phyloP scores from a whole-genome alignment of 441 rosid genomes.

The Isatis lusitanica region DNA sequence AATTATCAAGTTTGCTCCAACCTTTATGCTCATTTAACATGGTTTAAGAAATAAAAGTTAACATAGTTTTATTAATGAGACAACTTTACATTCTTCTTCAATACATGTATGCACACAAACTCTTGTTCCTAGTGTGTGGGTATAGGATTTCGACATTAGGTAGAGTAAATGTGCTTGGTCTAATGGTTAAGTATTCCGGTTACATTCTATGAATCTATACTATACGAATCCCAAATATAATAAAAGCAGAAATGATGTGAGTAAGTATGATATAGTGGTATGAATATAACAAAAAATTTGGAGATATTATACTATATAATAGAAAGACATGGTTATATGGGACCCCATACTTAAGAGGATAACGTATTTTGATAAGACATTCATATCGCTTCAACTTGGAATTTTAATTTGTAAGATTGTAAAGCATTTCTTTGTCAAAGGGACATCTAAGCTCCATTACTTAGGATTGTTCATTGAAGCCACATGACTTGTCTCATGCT shows the following conservation, averaged over 20 bases:
- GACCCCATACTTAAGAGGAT: slow-evolving; percentile 26
- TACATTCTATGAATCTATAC: slow-evolving; percentile 25
- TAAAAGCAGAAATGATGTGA: neutral
- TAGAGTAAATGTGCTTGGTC: slow-evolving; percentile 12
- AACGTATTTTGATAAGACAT: slow-evolving; percentile 15
- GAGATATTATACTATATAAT: neutral
- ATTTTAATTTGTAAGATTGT: slow-evolving; percentile 3
- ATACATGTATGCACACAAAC: too few species aligned
- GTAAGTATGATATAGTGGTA: neutral
- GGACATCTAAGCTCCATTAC: slow-evolving; percentile 5
- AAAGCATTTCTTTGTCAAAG: slow-evolving; percentile 15
- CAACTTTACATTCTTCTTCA: too few species aligned
- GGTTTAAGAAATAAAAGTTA: neutral
- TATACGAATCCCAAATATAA: neutral
- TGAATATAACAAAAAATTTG: neutral
- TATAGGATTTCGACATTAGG: slow-evolving; percentile 7
- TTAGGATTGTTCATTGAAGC: slow-evolving; percentile 3
- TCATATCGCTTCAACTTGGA: neutral
- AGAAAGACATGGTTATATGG: slow-evolving; percentile 13
- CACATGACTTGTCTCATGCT: slow-evolving; percentile 25
- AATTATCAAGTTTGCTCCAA: neutral
- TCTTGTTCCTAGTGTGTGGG: too few species aligned
- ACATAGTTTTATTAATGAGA: neutral
- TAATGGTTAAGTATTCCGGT: slow-evolving; percentile 3
- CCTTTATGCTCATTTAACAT: neutral